A percentile compares a stretch with the other conserved stretches of the same genome.
phyloP scores from a whole-genome alignment of 2,329 filamentous ascomycete genomes.

The Stachybotrys elegans region DNA sequence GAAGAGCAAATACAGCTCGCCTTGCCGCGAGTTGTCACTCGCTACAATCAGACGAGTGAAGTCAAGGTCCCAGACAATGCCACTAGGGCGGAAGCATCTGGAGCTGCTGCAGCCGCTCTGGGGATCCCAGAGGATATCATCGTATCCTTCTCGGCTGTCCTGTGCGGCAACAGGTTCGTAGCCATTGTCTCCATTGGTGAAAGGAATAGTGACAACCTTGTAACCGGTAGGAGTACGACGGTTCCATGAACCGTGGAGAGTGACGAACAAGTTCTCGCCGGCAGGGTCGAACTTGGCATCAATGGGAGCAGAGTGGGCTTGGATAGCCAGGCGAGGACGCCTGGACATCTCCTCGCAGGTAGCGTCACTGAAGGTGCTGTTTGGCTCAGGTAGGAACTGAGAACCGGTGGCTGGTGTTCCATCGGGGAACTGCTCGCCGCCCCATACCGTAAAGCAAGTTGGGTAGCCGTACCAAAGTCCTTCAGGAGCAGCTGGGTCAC shows the following conservation, averaged over 20 bases:
- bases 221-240: conserved; percentile 30
- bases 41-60: conserved; percentile 17
- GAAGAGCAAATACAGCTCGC: conserved; percentile 16
- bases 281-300: conserved; percentile 53
- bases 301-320: conserved; percentile 56
- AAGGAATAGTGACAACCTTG: conserved; percentile 31
- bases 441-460: conserved; percentile 53
- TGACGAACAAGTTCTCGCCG: conserved; percentile 49
- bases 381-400: conserved; percentile 32
- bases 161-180: conserved; percentile 26
- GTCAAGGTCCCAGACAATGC: conserved; percentile 14
- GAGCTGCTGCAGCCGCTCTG: conserved; percentile 20
- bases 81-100: conserved; percentile 18
- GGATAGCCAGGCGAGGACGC: conserved; percentile 46
- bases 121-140: conserved; percentile 26
- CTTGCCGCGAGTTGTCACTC: conserved; percentile 16
- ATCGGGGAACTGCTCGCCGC: conserved; percentile 24
- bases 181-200: conserved; percentile 16
- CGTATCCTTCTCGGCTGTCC: conserved; percentile 22
- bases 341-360: conserved; percentile 25
- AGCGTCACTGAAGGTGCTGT: conserved; percentile 28
- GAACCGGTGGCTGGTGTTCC: conserved; percentile 24
- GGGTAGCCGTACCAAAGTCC: conserved; percentile 52
- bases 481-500: conserved; percentile 21
- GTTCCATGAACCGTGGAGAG: conserved; percentile 58